A percentile compares a stretch with the other conserved stretches of the same genome.
These are phyloP conservation scores for Insectozyma bohioensis DNA, from an alignment of 1,139 yeast genomes.

Conservation along the genomic window DNA sequence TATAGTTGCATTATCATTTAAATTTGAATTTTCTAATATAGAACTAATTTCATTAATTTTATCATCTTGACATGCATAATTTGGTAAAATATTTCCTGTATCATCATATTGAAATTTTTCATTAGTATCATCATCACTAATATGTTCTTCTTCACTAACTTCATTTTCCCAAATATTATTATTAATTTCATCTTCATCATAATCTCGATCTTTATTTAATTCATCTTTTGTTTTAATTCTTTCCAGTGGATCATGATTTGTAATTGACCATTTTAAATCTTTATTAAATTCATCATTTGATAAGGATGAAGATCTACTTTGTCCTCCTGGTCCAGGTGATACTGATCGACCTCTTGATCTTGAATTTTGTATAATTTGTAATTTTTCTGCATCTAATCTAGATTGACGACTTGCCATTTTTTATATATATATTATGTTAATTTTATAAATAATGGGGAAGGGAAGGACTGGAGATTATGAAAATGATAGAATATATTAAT, in stretches of 20 bases:
- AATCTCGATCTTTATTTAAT: slow-evolving; percentile 14
- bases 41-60: slow-evolving; percentile 42
- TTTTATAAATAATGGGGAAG: too few species aligned
- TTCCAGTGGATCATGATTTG: slow-evolving; percentile 61
- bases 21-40: slow-evolving; percentile 46
- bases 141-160: slow-evolving; percentile 63
- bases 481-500: too few species aligned
- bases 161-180: slow-evolving; percentile 34
- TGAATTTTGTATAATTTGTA: slow-evolving; percentile 41
- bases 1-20: slow-evolving; percentile 41
- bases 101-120: slow-evolving; percentile 62
- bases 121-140: slow-evolving; percentile 60
- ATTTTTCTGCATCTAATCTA: slow-evolving; percentile 44
- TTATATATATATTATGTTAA: not conserved
- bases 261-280: slow-evolving; percentile 49
- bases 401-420: slow-evolving; percentile 40
- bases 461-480: too few species aligned
- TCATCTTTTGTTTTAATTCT: slow-evolving; percentile 29
- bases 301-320: slow-evolving; percentile 37
- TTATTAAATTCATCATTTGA: slow-evolving; percentile 37
- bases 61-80: slow-evolving; percentile 53
- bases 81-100: slow-evolving; percentile 60
- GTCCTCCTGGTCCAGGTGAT: slow-evolving; percentile 34
- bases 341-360: slow-evolving; percentile 40
- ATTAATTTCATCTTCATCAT: slow-evolving; percentile 14